Conservation (phyloP, 1,284 basidiomycete genomes). For the Exobasidium cylindrosporum region DNA sequence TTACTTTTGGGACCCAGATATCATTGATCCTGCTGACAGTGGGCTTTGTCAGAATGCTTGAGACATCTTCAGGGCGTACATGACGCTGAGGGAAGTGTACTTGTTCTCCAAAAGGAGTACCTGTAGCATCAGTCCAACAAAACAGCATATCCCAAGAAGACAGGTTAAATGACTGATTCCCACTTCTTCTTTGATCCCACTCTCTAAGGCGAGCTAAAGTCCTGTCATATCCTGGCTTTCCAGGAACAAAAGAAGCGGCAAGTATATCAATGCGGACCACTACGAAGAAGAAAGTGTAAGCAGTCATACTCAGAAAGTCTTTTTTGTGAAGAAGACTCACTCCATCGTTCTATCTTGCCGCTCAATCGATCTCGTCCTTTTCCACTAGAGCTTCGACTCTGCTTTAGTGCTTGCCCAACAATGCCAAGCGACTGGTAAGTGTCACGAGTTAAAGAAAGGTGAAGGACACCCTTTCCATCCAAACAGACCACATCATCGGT, state of each 20-base stretch:
- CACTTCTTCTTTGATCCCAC: constrained; percentile 36
- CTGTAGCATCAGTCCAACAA: constrained; percentile 22
- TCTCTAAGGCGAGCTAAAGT: constrained; percentile 28
- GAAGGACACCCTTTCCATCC: constrained; percentile 35
- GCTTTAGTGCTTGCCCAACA: constrained; percentile 42
- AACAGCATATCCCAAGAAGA: constrained; percentile 27
- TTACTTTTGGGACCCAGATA: constrained; percentile 22
- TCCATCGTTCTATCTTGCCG: constrained; percentile 37
- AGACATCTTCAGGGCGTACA: neutral
- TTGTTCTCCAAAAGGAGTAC: neutral
- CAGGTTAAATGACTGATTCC: constrained; percentile 11
- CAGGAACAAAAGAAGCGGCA: constrained; percentile 44
- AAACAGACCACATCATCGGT: constrained; percentile 43
- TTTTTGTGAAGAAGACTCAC: constrained; percentile 5
- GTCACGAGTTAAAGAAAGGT: constrained; percentile 45
- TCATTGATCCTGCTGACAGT: constrained; percentile 17
- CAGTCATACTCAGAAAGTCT: neutral
- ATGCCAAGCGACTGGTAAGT: constrained; percentile 52
- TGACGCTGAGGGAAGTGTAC: constrained; percentile 19
- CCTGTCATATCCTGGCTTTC: constrained; percentile 46
- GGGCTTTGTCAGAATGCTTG: constrained; percentile 4
- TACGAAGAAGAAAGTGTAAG: neutral
- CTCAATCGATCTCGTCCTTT: constrained; percentile 44
- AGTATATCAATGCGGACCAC: constrained; percentile 37
- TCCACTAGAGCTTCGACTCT: constrained; percentile 38